These are phyloP conservation scores for Camelina sativa DNA, from an alignment of 345 rosid species.

Conservation along the genomic window DNA sequence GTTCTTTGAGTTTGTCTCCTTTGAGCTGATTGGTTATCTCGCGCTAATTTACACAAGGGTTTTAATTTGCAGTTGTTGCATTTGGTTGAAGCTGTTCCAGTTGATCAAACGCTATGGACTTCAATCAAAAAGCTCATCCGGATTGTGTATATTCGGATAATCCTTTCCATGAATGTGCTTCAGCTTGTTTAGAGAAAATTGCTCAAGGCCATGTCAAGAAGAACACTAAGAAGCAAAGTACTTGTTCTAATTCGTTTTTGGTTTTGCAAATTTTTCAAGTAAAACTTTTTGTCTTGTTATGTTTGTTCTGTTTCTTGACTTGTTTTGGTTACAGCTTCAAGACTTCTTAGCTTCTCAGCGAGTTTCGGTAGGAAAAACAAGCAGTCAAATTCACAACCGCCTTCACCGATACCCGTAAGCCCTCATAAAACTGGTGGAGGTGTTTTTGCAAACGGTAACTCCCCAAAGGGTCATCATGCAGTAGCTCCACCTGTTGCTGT, in stretches of 20 bases:
- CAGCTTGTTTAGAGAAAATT: slow-evolving; percentile 46
- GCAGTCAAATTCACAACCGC: slow-evolving; percentile 52
- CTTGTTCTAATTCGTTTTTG: not conserved
- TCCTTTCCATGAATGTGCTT: slow-evolving; percentile 48
- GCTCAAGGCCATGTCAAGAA: slow-evolving; percentile 48
- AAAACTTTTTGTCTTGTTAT: not conserved
- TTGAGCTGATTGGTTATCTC: not conserved
- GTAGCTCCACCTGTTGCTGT: slow-evolving; percentile 43
- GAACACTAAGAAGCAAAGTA: slow-evolving; percentile 42
- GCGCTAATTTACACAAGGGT: not conserved
- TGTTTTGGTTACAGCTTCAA: slow-evolving; percentile 51
- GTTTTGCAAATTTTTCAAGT: not conserved
- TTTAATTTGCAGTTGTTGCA: slow-evolving; percentile 10
- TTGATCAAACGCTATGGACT: slow-evolving; percentile 33
- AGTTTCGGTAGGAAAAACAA: slow-evolving; percentile 75
- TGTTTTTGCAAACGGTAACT: slow-evolving; percentile 33
- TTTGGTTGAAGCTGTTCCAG: slow-evolving; percentile 3
- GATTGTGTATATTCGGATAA: slow-evolving; percentile 43
- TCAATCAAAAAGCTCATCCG: slow-evolving; percentile 38
- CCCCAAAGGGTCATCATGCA: slow-evolving; percentile 43
- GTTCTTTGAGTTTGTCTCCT: slow-evolving; percentile 16
- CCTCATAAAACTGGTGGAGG: slow-evolving; percentile 37
- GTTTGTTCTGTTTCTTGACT: slow-evolving; percentile 15
- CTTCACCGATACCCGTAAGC: slow-evolving; percentile 46
- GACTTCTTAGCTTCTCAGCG: slow-evolving; percentile 51